These are phyloP conservation scores for Pleurotus giganteus DNA, from an alignment of 768 basidiomycete genomes.

Conservation along the genomic window DNA sequence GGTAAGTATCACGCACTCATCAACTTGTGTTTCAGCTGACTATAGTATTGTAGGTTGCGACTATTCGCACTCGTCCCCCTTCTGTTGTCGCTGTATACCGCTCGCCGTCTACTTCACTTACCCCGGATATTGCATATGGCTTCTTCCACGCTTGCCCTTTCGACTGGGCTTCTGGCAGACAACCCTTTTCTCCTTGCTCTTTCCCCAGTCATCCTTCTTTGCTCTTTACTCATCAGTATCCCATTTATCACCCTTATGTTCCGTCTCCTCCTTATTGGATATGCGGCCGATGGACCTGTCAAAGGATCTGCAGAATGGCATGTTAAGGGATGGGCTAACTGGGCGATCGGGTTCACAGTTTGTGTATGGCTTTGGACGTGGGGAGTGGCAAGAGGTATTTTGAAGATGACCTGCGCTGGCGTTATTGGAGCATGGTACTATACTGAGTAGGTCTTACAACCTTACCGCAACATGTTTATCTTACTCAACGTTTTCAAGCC, in stretches of 20 bases:
- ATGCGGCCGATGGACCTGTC: conserved; percentile 27
- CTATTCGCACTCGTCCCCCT: conserved; percentile 78
- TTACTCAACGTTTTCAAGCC: conserved; percentile 19
- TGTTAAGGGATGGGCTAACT: conserved; percentile 37
- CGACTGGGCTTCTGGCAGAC: conserved; percentile 65
- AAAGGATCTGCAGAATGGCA: conserved; percentile 37
- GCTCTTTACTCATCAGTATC: conserved; percentile 65
- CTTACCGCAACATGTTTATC: not conserved
- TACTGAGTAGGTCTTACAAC: conserved; percentile 37
- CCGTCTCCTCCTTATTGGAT: conserved; percentile 72
- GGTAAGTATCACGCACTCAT: conserved; percentile 42
- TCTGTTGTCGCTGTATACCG: conserved; percentile 65
- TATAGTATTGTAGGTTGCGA: conserved; percentile 49
- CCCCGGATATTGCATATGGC: conserved; percentile 68
- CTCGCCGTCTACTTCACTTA: conserved; percentile 68
- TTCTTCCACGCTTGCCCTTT: conserved; percentile 54
- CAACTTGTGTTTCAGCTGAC: not conserved
- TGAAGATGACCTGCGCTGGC: conserved; percentile 74
- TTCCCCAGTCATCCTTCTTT: conserved; percentile 70
- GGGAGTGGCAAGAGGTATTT: conserved; percentile 75
- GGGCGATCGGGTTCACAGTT: conserved; percentile 52
- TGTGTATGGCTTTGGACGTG: conserved; percentile 71
- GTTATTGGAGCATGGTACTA: conserved; percentile 96
- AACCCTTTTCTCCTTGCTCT: conserved; percentile 76
- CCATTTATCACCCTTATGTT: conserved; percentile 80